Evolutionary conservation across 2,329 filamentous ascomycete species (phyloP), one percentile per base, ranked within the genome.

Genomic region (Colletotrichum higginsianum): DNA sequence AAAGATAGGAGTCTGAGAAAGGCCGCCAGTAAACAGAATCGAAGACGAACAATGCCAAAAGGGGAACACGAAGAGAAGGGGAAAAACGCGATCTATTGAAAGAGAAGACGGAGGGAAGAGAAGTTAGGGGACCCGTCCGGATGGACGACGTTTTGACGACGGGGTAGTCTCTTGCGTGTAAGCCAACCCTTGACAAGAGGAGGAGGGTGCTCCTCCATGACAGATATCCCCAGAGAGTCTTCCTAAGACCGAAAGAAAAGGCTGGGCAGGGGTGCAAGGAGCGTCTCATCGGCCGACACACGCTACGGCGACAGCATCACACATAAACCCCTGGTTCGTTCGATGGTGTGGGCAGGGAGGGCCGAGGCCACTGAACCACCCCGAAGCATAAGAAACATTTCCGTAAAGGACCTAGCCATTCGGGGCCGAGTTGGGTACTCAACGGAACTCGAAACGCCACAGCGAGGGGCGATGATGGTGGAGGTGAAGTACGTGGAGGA

Each of bases 271-370:
- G 61, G 55, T 66, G 60, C 40, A 23, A 61, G 56, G 46, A 42
- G 23, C 61, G 70, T 72, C 70, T 70, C 70, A 71, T 69, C 55
- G 56, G 55, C 55, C 58, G 66, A 72, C 66, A 62, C 58, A 57
- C 57, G 50, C 64, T 68, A 49, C 58, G 38, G 55, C n/a, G 46
- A 38, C 35, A 40, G 18, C 53, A 40, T 21, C 21, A 40, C n/a
- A 38, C 18, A 18, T 18, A n/a, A 55, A 38, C 23, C 52, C 30
- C 52, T 30, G 57, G 44, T 40, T 71, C 57, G 44, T 57, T 47
- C 26, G 44, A 35, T 57, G 52, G 38, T 23, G 44, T 47, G 55
- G 61, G 47, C 52, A 21, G 16, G 47, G 47, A 38, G 35, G 35
- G 9, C 30, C 26, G 26, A 40, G 47, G 30, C 49, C 60, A 46